Evolutionary conservation across 805 yeast species (phyloP).

Genomic region (Kodamaea kakaduensis): DNA sequence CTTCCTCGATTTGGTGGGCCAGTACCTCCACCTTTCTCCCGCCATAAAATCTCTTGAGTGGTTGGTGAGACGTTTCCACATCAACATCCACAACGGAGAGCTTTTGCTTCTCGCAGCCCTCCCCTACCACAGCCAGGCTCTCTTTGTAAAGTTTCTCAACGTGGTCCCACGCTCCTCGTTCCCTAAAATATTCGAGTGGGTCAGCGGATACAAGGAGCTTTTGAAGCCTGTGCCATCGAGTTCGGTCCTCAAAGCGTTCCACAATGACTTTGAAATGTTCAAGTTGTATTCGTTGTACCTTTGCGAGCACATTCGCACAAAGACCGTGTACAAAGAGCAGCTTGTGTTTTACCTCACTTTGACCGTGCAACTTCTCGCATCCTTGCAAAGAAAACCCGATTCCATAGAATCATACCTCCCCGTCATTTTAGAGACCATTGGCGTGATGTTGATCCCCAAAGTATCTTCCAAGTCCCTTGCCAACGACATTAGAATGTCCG

Average conservation of each 20-base stretch:
- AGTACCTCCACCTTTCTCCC: constrained; percentile 71
- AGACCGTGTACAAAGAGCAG: constrained; percentile 61
- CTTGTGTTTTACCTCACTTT: constrained; percentile 76
- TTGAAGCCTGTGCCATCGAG: constrained; percentile 61
- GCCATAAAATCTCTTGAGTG: constrained; percentile 86
- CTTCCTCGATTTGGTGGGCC: constrained; percentile 69
- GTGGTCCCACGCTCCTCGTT: constrained; percentile 55
- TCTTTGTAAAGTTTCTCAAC: constrained; percentile 72
- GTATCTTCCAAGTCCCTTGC: constrained; percentile 26
- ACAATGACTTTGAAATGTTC: constrained; percentile 61
- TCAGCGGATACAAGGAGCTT: constrained; percentile 60
- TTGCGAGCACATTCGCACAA: constrained; percentile 46
- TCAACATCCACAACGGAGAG: constrained; percentile 79
- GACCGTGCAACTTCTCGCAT: constrained; percentile 64
- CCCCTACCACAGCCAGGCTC: constrained; percentile 73
- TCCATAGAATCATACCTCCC: constrained; percentile 51
- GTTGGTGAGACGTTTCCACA: constrained; percentile 87
- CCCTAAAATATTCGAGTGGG: constrained; percentile 78
- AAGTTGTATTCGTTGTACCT: constrained; percentile 60
- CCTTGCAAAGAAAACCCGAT: constrained; percentile 45
- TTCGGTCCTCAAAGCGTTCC: constrained; percentile 68
- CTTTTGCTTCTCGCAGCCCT: constrained; percentile 63
- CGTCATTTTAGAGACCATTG: constrained; percentile 53
- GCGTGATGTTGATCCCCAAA: constrained; percentile 43
- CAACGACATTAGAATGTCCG: constrained; percentile 70